Evolutionary conservation across 2,329 filamentous ascomycete genomes (phyloP), one percentile per base, ranked within the genome.

Genomic region (Sclerotinia glacialis): DNA sequence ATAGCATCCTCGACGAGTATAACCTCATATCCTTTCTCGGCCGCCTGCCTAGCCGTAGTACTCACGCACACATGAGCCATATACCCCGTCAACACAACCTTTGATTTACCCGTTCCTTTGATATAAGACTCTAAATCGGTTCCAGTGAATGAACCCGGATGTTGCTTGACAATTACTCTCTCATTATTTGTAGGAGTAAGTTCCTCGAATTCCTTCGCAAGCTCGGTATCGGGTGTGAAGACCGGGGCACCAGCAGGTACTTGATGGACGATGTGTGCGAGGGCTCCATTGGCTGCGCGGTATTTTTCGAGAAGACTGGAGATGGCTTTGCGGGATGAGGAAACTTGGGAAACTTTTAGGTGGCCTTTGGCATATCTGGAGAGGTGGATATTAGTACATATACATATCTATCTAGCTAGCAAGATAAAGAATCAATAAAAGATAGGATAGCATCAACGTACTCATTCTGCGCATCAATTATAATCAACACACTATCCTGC

Each of bases 391-490:
- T 54, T 34, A 54, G 52, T 54, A 34, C 11, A 14, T 54, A 16
- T 40, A n/a, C 7, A 3, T 34, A 44, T 49, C 16, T 12, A 47
- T 21, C 5, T 21, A 28, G 26, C 18, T 31, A 31, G 50, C 28
- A 31, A 53, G 28, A 34, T 12, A 18, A 21, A 49, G n/a, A n/a
- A n/a, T n/a, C n/a, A n/a, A n/a, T n/a, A n/a, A n/a, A n/a, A n/a
- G 8, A 12, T 49, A 12, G 21, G 11, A 52, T 31, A 46, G n/a
- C 3, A 50, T 34, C 16, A 14, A 66, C 77, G 69, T 88, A 90
- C 77, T 91, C 88, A 73, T 89, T 89, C 73, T 91, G 88, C 1
- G 88, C 88, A 74, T 90, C 87, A 73, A 90, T 86, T 76, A 90
- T 89, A 72, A 90, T 77, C 54, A 90, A 81, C 2, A 83, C 82